Base-by-base conservation (phyloP, 805 yeast species). In the Candida corydali region DNA sequence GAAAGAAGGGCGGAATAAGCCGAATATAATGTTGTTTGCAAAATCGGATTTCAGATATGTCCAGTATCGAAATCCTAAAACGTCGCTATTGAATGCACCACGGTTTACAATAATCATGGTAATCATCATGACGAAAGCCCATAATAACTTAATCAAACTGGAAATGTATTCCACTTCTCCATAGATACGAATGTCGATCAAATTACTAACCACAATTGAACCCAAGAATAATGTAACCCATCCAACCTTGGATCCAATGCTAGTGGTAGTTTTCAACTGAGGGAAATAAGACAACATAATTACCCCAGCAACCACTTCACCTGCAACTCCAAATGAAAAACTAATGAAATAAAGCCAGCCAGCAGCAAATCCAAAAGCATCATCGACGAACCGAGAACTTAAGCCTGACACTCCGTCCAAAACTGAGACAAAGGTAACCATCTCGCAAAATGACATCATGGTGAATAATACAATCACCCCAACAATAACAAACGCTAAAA, bases 221-320 rank as follows among this genome's bases (percentile, higher is more conserved):
- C 44, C 28, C 11, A 65, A 41, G 11, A 86, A 65, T 0, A 86
- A 59, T 2, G 84, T 71, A 63, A 87, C 86, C 11, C 82, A 87
- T 3, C 87, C 85, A 9, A 59, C 62, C 1, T 62, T 49, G 6
- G 76, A 63, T 0, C 78, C 69, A 9, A 49, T 50, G 30, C 49
- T 61, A 6, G 69, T 65, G 0, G 80, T 73, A 8, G 79, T 63
- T n/a, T 74, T 51, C 29, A 83, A 59, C 27, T 66, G 53, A 1
- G 78, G 72, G 52, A 78, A 87, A 51, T 78, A 86, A 30, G 83
- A 73, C 29, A 86, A 59, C 79, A 86, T 75, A 20, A 86, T 79
- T 0, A 86, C 77, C 14, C 86, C 82, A 0, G 94, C 94, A 9
- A 86, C 82, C 3, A 86, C 71, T 51, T 86, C 95, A 0, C 89